Evolutionary conservation across 495 filamentous ascomycete genomes (phyloP), one percentile per base, ranked within the genome.

Genomic region (Parmelia sp.): DNA sequence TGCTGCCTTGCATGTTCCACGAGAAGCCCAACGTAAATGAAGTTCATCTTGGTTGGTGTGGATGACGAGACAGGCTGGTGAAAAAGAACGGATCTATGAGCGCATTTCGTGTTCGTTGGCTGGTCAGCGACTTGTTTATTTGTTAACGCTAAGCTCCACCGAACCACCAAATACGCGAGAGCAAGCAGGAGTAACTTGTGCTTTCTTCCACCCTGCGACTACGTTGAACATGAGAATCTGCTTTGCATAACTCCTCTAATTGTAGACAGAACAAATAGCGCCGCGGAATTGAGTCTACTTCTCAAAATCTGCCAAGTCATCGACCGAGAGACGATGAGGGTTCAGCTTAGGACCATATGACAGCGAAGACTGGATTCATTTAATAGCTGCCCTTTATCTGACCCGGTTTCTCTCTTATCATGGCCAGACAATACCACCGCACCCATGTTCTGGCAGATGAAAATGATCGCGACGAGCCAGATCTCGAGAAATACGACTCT

Each of bases 401-500:
- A 53, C 27, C 7, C 14, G 3, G 4, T 8, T 15, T 19, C 27
- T 33, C 25, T 53, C 27, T n/a, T 4, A 53, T 42, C 27, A 63
- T 63, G 61, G 61, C 51, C 21, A 63, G 33, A 45, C 33, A 19
- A 27, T 27, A 45, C 37, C 39, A 19, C 27, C 51, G 19, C 9
- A 36, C 47, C 42, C 56, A 33, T 35, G 42, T 39, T 19, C 39
- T 33, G 45, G 37, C 11, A 12, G 62, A 59, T 56, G 56, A 59
- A 12, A 25, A 42, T 35, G 29, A n/a, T 27, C 7, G 42, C 29
- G 17, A 37, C 19, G 25, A 59, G 6, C 62, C 56, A 44, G 73
- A 78, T 63, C 40, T 71, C 21, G 76, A 77, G 58, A 78, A 77
- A 64, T 60, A 75, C 58, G 64, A 56, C 11, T 71, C 72, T 33